A percentile compares a stretch with the other conserved stretches of the same genome.
phyloP scores from a whole-genome alignment of 179 eudicot genomes.

The Corrigiola litoralis region DNA sequence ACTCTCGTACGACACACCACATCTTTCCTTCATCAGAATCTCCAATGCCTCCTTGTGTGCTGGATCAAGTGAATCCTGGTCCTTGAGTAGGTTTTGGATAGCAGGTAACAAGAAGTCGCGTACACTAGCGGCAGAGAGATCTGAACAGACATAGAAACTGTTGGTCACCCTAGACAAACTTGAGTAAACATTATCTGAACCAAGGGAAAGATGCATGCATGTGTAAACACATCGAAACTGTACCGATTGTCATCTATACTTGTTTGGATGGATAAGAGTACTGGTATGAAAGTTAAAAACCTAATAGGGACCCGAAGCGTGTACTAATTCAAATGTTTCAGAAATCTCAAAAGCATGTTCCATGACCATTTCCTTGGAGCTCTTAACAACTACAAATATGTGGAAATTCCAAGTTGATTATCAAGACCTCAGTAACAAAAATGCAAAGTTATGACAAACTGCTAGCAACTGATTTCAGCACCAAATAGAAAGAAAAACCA shows the following conservation, averaged over 20 bases:
- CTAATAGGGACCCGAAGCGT: neutral
- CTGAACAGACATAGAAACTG: slow-evolving; percentile 34
- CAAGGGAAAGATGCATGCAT: neutral
- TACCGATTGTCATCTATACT: neutral
- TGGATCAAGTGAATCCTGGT: slow-evolving; percentile 93
- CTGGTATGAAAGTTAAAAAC: too few relatives aligned
- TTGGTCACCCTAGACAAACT: neutral
- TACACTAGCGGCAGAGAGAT: slow-evolving; percentile 69
- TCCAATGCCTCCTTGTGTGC: slow-evolving; percentile 97
- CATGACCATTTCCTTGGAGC: neutral
- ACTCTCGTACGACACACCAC: slow-evolving; percentile 80
- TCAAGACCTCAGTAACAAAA: neutral
- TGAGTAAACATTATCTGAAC: neutral
- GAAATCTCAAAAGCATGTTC: neutral
- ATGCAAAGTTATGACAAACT: neutral
- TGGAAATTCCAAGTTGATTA: slow-evolving; percentile 6
- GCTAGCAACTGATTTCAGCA: neutral
- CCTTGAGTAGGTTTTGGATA: slow-evolving; percentile 82
- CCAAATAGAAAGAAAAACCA: neutral
- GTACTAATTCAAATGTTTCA: too few relatives aligned
- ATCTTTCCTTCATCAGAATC: slow-evolving; percentile 83
- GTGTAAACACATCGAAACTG: neutral
- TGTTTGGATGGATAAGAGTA: neutral
- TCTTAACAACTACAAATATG: neutral
- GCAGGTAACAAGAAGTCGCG: slow-evolving; percentile 79